Evolutionary conservation across 2,329 filamentous ascomycete genomes (phyloP).

Genomic region (Cyclaneusma minus): DNA sequence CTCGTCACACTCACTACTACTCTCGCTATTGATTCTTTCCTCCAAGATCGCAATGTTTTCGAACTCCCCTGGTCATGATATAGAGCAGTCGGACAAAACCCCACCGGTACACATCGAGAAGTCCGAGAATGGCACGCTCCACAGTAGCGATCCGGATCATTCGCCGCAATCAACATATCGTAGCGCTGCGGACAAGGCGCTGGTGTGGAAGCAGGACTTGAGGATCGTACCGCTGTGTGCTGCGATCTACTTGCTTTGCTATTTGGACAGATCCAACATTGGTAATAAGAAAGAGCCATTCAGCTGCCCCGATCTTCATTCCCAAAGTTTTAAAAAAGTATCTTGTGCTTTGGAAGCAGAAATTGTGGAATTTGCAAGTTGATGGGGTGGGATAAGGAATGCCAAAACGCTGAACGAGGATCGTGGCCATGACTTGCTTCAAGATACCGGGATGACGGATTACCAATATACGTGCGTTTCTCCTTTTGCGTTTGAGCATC

Average conservation of each 20-base stretch:
- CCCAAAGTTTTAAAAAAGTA: conserved; percentile 8
- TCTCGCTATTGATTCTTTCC: too few relatives aligned
- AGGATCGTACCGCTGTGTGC: conserved; percentile 49
- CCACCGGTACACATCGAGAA: too few relatives aligned
- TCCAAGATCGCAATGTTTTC: too few relatives aligned
- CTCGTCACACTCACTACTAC: too few relatives aligned
- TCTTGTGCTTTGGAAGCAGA: too few relatives aligned
- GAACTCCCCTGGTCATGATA: too few relatives aligned
- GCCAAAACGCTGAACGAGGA: conserved; percentile 49
- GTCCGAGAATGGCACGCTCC: too few relatives aligned
- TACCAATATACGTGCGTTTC: conserved; percentile 37
- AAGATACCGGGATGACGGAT: conserved; percentile 43
- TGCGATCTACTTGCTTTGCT: conserved; percentile 50
- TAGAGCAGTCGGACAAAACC: too few relatives aligned
- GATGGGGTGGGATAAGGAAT: conserved; percentile 23
- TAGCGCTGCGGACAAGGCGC: conserved; percentile 20
- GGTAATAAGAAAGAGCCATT: conserved; percentile 21
- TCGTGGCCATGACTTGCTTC: conserved; percentile 43
- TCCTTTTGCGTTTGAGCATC: too few relatives aligned
- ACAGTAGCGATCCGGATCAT: too few relatives aligned
- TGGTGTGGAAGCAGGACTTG: conserved; percentile 43
- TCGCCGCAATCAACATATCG: too few relatives aligned
- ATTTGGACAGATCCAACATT: conserved; percentile 54
- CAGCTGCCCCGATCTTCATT: conserved; percentile 6
- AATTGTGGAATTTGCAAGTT: background rate